These are phyloP conservation scores for Neocallimastix lanati DNA, from an alignment of 192 early-diverging fungal species.

Conservation along the genomic window DNA sequence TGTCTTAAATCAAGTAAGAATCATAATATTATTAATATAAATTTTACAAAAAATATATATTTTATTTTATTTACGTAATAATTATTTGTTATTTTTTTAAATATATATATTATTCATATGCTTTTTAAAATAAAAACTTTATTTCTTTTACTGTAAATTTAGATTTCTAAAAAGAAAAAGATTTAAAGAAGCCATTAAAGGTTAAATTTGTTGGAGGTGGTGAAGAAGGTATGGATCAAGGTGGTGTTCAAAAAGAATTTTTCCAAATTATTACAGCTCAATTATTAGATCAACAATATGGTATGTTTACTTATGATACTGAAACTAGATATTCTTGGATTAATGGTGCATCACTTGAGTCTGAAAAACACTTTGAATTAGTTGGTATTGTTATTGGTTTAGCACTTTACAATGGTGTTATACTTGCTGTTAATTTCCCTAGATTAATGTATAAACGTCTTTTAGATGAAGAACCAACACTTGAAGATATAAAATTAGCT, in stretches of 20 bases:
- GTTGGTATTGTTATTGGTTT: slow-evolving; percentile 78
- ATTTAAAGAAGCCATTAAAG: slow-evolving; percentile 64
- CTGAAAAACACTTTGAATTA: slow-evolving; percentile 48
- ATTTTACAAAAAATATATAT: too few species aligned
- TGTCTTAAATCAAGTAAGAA: slow-evolving; percentile 49
- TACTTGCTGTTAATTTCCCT: slow-evolving; percentile 53
- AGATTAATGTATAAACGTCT: slow-evolving; percentile 54
- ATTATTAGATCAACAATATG: slow-evolving; percentile 53
- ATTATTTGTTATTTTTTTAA: background rate
- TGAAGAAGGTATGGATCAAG: slow-evolving; percentile 87
- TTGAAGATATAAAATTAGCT: slow-evolving; percentile 28
- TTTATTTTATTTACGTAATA: too few species aligned
- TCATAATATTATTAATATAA: too few species aligned
- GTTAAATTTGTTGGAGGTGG: slow-evolving; percentile 72
- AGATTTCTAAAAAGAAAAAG: slow-evolving; percentile 29
- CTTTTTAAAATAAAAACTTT: too few species aligned
- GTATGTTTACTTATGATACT: slow-evolving; percentile 49
- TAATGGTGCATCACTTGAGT: slow-evolving; percentile 37
- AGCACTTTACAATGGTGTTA: slow-evolving; percentile 76
- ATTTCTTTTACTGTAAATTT: too few species aligned
- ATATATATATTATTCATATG: slow-evolving; percentile 1
- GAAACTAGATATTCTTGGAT: slow-evolving; percentile 64
- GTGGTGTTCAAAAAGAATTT: slow-evolving; percentile 92
- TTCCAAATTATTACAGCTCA: slow-evolving; percentile 59
- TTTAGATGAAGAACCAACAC: slow-evolving; percentile 20